A percentile compares a stretch with the other conserved stretches of the same genome.
phyloP scores from a whole-genome alignment of 805 yeast species.

The Henningerozyma blattae region DNA sequence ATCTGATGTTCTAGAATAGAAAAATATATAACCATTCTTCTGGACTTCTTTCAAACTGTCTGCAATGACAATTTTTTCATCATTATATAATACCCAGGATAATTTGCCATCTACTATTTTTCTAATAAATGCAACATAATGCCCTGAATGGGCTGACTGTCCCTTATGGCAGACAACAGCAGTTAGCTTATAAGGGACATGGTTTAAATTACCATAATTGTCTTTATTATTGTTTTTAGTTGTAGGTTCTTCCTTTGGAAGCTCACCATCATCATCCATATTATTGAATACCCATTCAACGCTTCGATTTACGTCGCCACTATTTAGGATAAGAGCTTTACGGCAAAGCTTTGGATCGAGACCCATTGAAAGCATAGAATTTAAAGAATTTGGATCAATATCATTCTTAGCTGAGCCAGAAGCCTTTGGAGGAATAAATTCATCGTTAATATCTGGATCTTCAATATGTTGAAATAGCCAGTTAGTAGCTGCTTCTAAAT shows the following conservation, averaged over 20 bases:
- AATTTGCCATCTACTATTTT: slow-evolving; percentile 27
- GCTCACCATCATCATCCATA: slow-evolving; percentile 64
- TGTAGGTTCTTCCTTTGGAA: slow-evolving; percentile 22
- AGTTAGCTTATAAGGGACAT: slow-evolving; percentile 27
- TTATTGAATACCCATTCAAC: slow-evolving; percentile 85
- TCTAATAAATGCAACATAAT: slow-evolving; percentile 69
- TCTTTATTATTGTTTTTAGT: neutral
- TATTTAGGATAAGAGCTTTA: slow-evolving; percentile 55
- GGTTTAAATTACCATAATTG: slow-evolving; percentile 8
- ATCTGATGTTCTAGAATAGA: slow-evolving; percentile 10
- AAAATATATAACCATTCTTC: slow-evolving; percentile 37
- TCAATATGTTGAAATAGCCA: slow-evolving; percentile 89
- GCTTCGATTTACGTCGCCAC: slow-evolving; percentile 57
- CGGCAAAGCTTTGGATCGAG: slow-evolving; percentile 51
- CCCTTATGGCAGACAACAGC: slow-evolving; percentile 86
- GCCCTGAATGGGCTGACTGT: slow-evolving; percentile 80
- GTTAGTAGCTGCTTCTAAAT: slow-evolving; percentile 67
- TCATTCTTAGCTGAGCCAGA: slow-evolving; percentile 1
- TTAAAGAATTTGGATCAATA: slow-evolving; percentile 17
- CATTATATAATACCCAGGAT: slow-evolving; percentile 75
- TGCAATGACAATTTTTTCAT: slow-evolving; percentile 67
- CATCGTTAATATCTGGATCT: slow-evolving; percentile 63
- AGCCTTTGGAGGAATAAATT: slow-evolving; percentile 28
- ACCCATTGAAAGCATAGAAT: slow-evolving; percentile 53
- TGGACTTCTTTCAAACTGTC: slow-evolving; percentile 33